These are phyloP conservation scores for Neoboletus brunneissimus DNA, from an alignment of 768 basidiomycete genomes.

Conservation along the genomic window DNA sequence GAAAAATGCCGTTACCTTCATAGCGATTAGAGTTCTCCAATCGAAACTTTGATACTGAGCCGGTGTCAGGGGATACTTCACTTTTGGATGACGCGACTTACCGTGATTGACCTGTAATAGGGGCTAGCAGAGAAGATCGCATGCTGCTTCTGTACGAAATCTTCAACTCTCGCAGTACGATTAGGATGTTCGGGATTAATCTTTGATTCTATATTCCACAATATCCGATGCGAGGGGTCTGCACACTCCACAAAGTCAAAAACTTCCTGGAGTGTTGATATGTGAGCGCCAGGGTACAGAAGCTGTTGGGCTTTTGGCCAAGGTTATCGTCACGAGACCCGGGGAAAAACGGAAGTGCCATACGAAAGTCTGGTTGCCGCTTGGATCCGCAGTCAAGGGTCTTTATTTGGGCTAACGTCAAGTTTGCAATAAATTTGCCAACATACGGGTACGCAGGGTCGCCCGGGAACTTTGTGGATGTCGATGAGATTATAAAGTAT, in stretches of 20 bases:
- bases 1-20: slow-evolving; percentile 48
- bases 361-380: slow-evolving; percentile 58
- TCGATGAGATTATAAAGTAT: background rate
- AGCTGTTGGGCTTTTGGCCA: slow-evolving; percentile 52
- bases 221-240: slow-evolving; percentile 58
- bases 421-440: slow-evolving; percentile 72
- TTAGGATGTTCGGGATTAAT: slow-evolving; percentile 54
- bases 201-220: slow-evolving; percentile 81
- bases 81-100: slow-evolving; percentile 29
- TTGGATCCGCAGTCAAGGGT: slow-evolving; percentile 79
- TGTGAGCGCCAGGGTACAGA: slow-evolving; percentile 63
- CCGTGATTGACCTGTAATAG: slow-evolving; percentile 64
- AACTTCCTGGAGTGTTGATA: slow-evolving; percentile 70
- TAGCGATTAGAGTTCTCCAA: slow-evolving; percentile 71
- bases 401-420: slow-evolving; percentile 75
- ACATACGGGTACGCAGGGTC: slow-evolving; percentile 73
- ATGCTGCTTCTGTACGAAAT: slow-evolving; percentile 63
- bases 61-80: background rate
- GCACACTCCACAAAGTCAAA: slow-evolving; percentile 76
- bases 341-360: slow-evolving; percentile 19
- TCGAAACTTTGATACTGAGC: slow-evolving; percentile 76
- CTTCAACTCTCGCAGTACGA: slow-evolving; percentile 50
- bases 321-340: background rate
- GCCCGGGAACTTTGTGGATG: slow-evolving; percentile 40
- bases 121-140: slow-evolving; percentile 54